Base-by-base conservation (phyloP, 345 rosid genomes). In the Pelargonium nanum region DNA sequence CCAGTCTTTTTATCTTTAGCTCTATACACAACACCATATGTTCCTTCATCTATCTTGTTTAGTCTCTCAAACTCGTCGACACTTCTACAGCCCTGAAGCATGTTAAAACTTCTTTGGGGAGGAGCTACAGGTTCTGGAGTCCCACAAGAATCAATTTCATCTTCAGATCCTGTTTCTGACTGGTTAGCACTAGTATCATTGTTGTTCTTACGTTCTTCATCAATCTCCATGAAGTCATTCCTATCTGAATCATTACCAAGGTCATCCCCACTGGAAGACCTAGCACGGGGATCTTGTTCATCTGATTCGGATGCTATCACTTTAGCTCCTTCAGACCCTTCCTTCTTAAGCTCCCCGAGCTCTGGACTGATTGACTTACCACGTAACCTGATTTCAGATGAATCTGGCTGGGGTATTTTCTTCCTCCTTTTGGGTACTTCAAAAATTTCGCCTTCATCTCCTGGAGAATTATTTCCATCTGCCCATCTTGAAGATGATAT, bases 401-500 rank as follows among this genome's bases (percentile, higher is more conserved):
- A 60, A 64, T 75, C 85, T 24, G 58, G 26, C n/a, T 62, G 57
- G 51, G 76, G 69, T 55, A 68, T 65, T 73, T 81, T 83, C 67
- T 82, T 92, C 80, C 85, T 83, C 69, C 80, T 87, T 77, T 65
- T 90, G 59, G 74, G 76, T 57, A 68, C 91, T 64, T 69, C 83
- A 68, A 83, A 70, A 53, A 87, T 81, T 64, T 89, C 98, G 68
- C 93, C 95, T 72, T 89, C 89, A 67, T 85, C 98, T 68, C 67
- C 75, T 5, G 99, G 97, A 70, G 99, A 90, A 73, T 68, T 81
- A 73, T 82, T 76, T 10, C 95, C 91, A 57, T 85, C 80, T 17
- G 97, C 99, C 99, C 99, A 94, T 72, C 96, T 86, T 6, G 99
- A 94, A 64, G 92, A 90, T 22, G 95, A 89, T 59, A 94, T 94